Base-by-base conservation (phyloP, 73 alveolate genomes). In the Paraurostyla sp. region DNA sequence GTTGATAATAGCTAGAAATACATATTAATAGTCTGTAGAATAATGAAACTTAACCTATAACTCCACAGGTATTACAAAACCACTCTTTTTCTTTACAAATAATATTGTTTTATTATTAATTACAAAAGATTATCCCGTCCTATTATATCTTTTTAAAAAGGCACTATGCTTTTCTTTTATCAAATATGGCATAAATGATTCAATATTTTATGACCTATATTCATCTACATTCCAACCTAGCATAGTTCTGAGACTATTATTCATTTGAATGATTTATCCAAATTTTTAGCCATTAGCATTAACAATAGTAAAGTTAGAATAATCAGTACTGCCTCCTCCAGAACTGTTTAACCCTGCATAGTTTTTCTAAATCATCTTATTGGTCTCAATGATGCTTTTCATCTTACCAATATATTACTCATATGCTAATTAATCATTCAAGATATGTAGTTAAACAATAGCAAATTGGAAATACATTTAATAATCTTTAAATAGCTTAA, bases 391-490 rank as follows among this genome's bases (percentile, higher is more conserved):
- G 35, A 73, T 43, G 27, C 87, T 73, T 50, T 45, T 40, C 87
- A 73, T 73, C 42, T 73, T 73, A 29, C 36, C 36, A 18, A 73
- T 73, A 48, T 73, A 73, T 11, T 20, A 11, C n/a, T 73, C 87
- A 73, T 73, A 73, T 11, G 2, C 22, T 43, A 7, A 23, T 3
- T 4, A 15, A 50, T 73, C 87, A 45, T 73, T 73, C 62, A 73
- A 73, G 2, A 73, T 36, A 43, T 73, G 87, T 48, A 73, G 52
- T 30, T 73, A 35, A 3, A 73, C 25, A 2, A 73, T 45, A 3
- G 87, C 87, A 30, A 43, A 73, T 36, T 73, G 36, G 71, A 73
- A 73, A 27, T 73, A 73, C 32, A 73, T 73, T 50, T 73, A 27
- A 30, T 73, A 73, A 50, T 73, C 87, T 43, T 73, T 73, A 22